Evolutionary conservation across 495 filamentous ascomycete species (phyloP), one percentile per base, ranked within the genome.

Genomic region (Chaetomium fimeti): DNA sequence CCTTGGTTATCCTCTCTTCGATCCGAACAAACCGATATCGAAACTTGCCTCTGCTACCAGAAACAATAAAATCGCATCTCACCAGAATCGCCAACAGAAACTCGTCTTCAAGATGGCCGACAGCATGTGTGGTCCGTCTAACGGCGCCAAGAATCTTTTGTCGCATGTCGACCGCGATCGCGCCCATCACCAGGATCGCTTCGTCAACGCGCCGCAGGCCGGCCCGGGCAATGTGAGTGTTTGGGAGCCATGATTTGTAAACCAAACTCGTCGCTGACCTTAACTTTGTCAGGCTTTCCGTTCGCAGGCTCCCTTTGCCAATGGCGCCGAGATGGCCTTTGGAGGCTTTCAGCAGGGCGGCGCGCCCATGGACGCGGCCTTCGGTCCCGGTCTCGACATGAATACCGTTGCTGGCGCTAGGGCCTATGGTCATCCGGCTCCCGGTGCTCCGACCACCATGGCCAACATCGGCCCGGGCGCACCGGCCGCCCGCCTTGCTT

Each of bases 71-170:
- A 36, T 22, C 24, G 29, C 52, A 36, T 45, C 40, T 48, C 18
- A 53, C 65, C 55, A 61, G 12, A 36, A 40, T 49, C 45, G 57
- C 22, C 54, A 22, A 55, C 61, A n/a, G 52, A 12, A 53, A 71
- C 75, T 63, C 75, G 57, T 53, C 58, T 40, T 56, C 58, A 66
- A 54, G 6, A 95, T 96, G 92, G 81, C 88, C 54, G 91, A 95
- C 73, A 82, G 83, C 63, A 81, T 96, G 57, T 98, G 93, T 76
- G 91, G 93, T 49, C 92, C 93, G 27, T 92, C 92, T 13, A 97
- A 93, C 76, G 86, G 91, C 65, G 85, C 94, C 45, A 89, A 94
- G 72, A 90, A 84, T 69, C 88, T 97, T 68, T 85, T 91, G 68
- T 89, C 93, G 68, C 92, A 97, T 77, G 80, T 86, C 5, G 83